Evolutionary conservation across 202 grass and related monocot species (phyloP), one percentile per base, ranked within the genome.

Genomic region (Zizania palustris): DNA sequence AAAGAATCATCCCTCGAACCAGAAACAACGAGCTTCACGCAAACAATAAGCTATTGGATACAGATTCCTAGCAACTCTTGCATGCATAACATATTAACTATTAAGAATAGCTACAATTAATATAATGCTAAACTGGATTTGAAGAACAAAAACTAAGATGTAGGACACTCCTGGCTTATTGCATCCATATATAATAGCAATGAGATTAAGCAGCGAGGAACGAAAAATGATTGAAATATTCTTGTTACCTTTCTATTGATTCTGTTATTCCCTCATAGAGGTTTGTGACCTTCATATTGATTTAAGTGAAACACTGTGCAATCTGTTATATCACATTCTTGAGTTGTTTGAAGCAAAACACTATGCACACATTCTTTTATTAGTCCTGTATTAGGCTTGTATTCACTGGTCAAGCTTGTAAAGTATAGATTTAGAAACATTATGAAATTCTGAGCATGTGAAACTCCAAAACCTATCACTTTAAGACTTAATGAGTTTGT

Each of bases 91-190:
- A 0, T 9, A 33, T 4, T 50, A 22, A 21, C 9, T 69, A 56
- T 14, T n/a, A n/a, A 28, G 0, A 72, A n/a, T n/a, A n/a, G n/a
- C n/a, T n/a, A n/a, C n/a, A n/a, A n/a, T n/a, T n/a, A n/a, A n/a
- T n/a, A n/a, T n/a, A n/a, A n/a, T n/a, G 68, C 60, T 48, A 72
- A 98, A 89, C 89, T 73, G 91, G 85, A 89, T 92, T 98, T 66
- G 95, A 95, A 68, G 95, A 88, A 78, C 94, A 39, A 97, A 97
- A 65, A 91, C 89, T 39, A 97, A 97, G 67, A 92, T 97, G 94
- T 93, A 89, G 74, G 94, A 97, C 57, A 97, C 94, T 72, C 94
- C 94, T 15, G 94, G 94, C 40, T 83, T 97, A 72, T 81, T 97
- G 70, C 94, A 97, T 69, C 91, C 88, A 8, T 90, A 93, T 64